Conservation (phyloP, 768 basidiomycete species). For the Lactarius deliciosus region DNA sequence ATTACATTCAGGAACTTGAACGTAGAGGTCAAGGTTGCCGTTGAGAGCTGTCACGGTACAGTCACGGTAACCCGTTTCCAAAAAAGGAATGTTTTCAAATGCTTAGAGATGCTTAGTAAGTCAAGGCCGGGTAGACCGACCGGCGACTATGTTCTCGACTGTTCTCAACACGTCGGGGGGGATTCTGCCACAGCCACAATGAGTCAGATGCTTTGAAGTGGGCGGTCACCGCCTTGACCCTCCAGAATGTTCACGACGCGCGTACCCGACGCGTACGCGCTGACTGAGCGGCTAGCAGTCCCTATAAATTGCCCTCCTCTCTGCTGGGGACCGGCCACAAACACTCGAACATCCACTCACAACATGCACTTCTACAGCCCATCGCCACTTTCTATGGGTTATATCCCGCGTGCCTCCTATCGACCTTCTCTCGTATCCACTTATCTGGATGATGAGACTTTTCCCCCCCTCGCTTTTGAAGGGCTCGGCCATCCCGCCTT, state of each 20-base stretch:
- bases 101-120: too few species aligned
- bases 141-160: not conserved
- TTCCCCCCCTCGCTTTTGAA: not conserved
- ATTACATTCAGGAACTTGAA: not conserved
- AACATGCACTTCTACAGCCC: slow-evolving; percentile 21
- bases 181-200: not conserved
- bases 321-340: not conserved
- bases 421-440: not conserved
- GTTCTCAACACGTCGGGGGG: not conserved
- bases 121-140: too few species aligned
- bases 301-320: slow-evolving; percentile 17
- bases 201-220: not conserved
- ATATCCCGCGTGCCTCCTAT: slow-evolving; percentile 3
- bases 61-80: too few species aligned
- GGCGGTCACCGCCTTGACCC: not conserved
- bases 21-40: too few species aligned
- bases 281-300: slow-evolving; percentile 8
- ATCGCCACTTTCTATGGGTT: not conserved
- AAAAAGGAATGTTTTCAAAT: too few species aligned
- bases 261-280: slow-evolving; percentile 22
- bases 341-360: not conserved
- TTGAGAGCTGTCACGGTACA: too few species aligned
- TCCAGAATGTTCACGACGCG: slow-evolving; percentile 16
- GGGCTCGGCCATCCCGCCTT: not conserved
- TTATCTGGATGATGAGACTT: not conserved